Base-by-base conservation (phyloP, 2,329 filamentous ascomycete species). In the Lizonia empirigonia region DNA sequence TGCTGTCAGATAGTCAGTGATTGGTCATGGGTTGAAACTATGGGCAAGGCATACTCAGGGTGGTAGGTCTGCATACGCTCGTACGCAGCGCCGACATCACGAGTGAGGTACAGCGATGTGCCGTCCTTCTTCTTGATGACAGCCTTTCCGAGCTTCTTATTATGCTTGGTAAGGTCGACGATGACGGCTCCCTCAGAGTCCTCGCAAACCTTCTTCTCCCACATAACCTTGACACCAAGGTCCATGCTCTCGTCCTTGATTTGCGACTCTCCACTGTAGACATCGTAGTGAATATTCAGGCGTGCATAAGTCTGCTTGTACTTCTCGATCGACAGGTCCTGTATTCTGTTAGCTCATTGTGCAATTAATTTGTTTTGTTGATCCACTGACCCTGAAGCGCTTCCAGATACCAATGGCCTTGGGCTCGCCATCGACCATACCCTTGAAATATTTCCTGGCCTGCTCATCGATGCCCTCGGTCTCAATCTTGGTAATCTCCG, bases 391-490 rank as follows among this genome's bases (percentile, higher is more conserved):
- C 50, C 85, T 78, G 78, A 87, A 87, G 52, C 81, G 78, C 65
- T 80, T 80, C 84, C 84, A 87, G 51, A 86, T 78, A 18, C 78
- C 78, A 34, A 87, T 75, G 4, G 84, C 84, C 29, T 81, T 77
- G 26, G 77, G 68, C 58, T 87, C 81, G 23, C 83, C 82, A 40
- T 86, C 83, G 48, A 84, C 82, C 85, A 87, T 87, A 59, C 81
- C 82, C 77, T 85, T 86, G 77, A 87, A 87, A 71, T 86, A 86
- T 41, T 81, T 79, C 66, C 88, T 85, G 42, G 89, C 89, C 74
- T 89, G 85, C 76, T 91, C 87, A 64, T 91, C 88, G 32, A 77
- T 70, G 18, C 68, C 67, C 37, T 69, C 62, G 4, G 64, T 48
- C 50, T 69, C 61, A 4, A 72, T 66, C 64, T 77, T 74, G 60